These are phyloP conservation scores for Pythium myriotylum DNA, from an alignment of 352 stramenopile genomes.

Conservation along the genomic window DNA sequence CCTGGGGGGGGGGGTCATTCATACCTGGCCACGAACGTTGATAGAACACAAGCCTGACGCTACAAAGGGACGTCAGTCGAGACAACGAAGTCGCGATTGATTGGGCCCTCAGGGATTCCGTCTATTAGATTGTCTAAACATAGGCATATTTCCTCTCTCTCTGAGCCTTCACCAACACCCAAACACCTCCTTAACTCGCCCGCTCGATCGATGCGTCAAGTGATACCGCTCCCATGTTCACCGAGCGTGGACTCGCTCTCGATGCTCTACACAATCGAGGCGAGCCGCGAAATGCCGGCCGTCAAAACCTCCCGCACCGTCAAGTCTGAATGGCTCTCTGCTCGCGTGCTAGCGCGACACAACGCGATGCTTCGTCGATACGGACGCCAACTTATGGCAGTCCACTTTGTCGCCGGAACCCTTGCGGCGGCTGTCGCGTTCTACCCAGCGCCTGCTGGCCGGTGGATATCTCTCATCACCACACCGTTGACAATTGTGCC, in stretches of 20 bases:
- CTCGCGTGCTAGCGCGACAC: not conserved
- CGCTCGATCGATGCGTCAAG: no score
- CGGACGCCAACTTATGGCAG: not conserved
- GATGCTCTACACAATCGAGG: not conserved
- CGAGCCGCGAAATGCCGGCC: not conserved
- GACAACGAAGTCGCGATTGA: no score
- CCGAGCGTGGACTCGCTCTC: not conserved
- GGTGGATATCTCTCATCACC: not conserved
- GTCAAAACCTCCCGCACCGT: not conserved
- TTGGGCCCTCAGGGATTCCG: no score
- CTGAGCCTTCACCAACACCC: no score
- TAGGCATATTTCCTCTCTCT: no score
- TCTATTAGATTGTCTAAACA: no score
- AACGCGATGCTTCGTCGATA: not conserved
- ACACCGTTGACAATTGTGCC: not conserved
- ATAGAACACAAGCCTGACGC: no score
- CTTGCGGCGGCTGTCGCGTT: not conserved
- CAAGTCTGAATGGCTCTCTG: constrained; percentile 2
- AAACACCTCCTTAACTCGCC: no score
- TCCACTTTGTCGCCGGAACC: not conserved
- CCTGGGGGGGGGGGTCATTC: no score
- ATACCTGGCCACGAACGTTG: no score
- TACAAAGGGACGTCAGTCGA: no score
- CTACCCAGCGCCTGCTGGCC: not conserved
- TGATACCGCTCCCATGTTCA: no score